Conservation (phyloP, 495 filamentous ascomycete genomes). For the Aspergillus indologenus region DNA sequence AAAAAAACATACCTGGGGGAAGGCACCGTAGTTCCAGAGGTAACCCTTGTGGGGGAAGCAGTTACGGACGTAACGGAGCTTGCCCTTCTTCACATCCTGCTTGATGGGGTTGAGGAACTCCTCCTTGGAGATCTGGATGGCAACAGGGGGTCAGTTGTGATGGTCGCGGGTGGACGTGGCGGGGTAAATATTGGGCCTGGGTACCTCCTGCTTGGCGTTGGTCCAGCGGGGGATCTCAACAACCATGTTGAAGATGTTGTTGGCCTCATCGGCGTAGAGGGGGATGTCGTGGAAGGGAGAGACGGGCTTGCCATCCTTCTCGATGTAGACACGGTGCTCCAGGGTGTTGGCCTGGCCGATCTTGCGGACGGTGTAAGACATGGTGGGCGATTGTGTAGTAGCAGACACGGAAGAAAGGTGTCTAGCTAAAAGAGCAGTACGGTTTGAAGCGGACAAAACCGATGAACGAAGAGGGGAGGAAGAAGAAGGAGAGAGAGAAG, state of each 20-base stretch:
- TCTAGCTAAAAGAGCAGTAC: constrained; percentile 26
- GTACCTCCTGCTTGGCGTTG: constrained; percentile 97
- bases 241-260: constrained; percentile 97
- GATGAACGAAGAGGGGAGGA: constrained; percentile 15
- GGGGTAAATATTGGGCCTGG: constrained; percentile 13
- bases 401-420: constrained; percentile 28
- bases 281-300: constrained; percentile 99
- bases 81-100: constrained; percentile 58
- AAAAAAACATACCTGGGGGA: constrained; percentile 76
- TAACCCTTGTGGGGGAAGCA: constrained; percentile 99
- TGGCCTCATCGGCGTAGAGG: constrained; percentile 89
- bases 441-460: constrained; percentile 23
- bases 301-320: constrained; percentile 91
- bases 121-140: constrained; percentile 80
- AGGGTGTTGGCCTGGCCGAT: constrained; percentile 86
- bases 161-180: constrained; percentile 6
- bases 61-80: constrained; percentile 94
- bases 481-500: constrained; percentile 14
- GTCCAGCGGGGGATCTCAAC: constrained; percentile 99
- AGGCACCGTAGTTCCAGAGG: constrained; percentile 99
- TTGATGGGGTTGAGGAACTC: constrained; percentile 97
- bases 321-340: constrained; percentile 95
- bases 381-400: constrained; percentile 29
- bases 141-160: constrained; percentile 10
- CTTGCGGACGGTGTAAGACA: constrained; percentile 71